Evolutionary conservation across 1,284 basidiomycete genomes (phyloP), one percentile per base, ranked within the genome.

Genomic region (Caloboletus inedulis): DNA sequence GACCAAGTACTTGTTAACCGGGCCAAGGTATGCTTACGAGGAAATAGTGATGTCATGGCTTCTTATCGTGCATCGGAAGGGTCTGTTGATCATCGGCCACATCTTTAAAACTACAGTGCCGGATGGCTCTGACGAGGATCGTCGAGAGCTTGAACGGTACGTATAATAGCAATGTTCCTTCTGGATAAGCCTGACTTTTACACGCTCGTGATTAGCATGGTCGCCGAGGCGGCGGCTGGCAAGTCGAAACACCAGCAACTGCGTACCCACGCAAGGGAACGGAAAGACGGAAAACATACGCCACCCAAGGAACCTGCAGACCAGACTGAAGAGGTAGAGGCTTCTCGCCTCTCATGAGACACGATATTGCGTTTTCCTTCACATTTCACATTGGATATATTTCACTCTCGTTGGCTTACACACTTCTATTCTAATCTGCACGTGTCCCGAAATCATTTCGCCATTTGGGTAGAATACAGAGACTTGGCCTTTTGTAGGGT

Each of bases 51-150:
- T 40, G 6, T 23, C 12, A 13, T 53, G 21, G 16, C 30, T 54
- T 39, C 49, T 62, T 36, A 66, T 48, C 21, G 8, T 14, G 6
- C 47, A 23, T 49, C 18, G 31, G 36, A 62, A 91, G 85, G 94
- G 88, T 39, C 76, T 97, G 31, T 73, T 96, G 55, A 73, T 89
- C 13, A 87, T 89, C 41, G 94, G 93, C 6, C 84, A 85, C 16
- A 85, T 95, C 58, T 94, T 97, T 78, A 95, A 94, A 71, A 74
- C 78, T 3, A 82, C 90, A 0, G 67, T 80, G 40, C 87, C 94
- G 2, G 94, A 97, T 65, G 93, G 93, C 66, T 85, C 89, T 12
- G 94, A 95, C 64, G 88, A 89, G 63, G 95, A 96, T 65, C 82
- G 95, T 27, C 80, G 94, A 49, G 94, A 97, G 70, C 82, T 98